Evolutionary conservation across 192 early-diverging fungal genomes (phyloP).

Genomic region (Gonapodya prolifera): DNA sequence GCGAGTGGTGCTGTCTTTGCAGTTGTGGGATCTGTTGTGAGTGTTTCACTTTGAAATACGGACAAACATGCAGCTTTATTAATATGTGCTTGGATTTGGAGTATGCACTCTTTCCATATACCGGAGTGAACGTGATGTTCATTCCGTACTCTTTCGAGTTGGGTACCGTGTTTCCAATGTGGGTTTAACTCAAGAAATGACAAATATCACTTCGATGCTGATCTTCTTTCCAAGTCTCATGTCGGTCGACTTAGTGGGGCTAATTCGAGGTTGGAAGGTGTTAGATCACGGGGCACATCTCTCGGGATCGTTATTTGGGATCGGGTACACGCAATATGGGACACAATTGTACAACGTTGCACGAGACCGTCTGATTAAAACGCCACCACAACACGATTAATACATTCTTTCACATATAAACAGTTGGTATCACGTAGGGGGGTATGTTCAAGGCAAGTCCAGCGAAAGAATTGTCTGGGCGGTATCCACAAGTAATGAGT

Average conservation of each 20-base stretch:
- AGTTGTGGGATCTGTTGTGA: conserved; percentile 23
- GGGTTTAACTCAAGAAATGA: not conserved
- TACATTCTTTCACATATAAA: not conserved
- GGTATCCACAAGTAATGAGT: not conserved
- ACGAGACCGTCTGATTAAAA: not conserved
- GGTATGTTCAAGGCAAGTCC: not conserved
- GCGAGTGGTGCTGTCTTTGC: conserved; percentile 74
- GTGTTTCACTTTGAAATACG: not conserved
- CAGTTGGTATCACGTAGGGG: not conserved
- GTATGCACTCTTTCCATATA: not conserved
- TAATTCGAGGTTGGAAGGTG: conserved; percentile 52
- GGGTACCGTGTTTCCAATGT: not conserved
- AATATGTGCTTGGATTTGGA: not conserved
- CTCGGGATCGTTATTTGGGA: conserved; percentile 17
- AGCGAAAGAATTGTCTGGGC: not conserved
- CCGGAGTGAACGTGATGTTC: not conserved
- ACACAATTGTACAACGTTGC: not conserved
- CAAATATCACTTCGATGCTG: not conserved
- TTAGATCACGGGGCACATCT: conserved; percentile 57
- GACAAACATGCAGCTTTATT: not conserved
- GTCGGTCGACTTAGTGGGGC: conserved; percentile 56
- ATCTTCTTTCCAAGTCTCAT: conserved; percentile 14
- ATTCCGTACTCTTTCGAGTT: not conserved
- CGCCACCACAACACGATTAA: too few species aligned
- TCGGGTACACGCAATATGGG: conserved; percentile 15